Evolutionary conservation across 2,329 filamentous ascomycete species (phyloP).

Genomic region (Ceratocystis alfenasii): DNA sequence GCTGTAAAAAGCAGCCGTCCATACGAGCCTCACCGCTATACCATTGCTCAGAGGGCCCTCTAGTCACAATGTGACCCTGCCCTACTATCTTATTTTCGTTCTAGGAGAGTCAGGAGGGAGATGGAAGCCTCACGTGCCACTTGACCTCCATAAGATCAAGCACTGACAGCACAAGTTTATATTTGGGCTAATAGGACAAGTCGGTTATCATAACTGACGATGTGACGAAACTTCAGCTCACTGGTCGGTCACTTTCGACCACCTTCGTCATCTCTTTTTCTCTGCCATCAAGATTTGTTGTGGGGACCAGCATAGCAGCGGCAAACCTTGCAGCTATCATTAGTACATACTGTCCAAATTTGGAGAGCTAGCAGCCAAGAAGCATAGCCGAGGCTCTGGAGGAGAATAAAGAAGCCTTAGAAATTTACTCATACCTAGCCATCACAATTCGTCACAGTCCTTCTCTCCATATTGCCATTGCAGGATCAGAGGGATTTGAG

Average conservation of each 20-base stretch:
- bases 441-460: neutral
- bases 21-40: neutral
- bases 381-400: no score
- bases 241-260: neutral
- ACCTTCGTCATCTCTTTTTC: neutral
- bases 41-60: neutral
- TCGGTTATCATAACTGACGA: neutral
- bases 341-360: neutral
- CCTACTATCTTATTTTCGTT: neutral
- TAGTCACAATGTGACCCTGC: neutral
- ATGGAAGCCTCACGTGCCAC: neutral
- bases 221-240: neutral
- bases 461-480: neutral
- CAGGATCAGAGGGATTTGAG: neutral
- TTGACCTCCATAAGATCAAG: neutral
- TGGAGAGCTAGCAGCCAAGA: neutral
- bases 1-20: neutral
- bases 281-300: neutral
- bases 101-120: neutral
- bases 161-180: neutral
- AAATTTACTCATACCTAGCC: neutral
- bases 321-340: neutral
- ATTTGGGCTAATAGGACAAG: neutral
- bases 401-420: no score
- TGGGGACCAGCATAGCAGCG: neutral